phyloP scores from a whole-genome alignment of 2,329 filamentous ascomycete species.

The Epichloe elymi region DNA sequence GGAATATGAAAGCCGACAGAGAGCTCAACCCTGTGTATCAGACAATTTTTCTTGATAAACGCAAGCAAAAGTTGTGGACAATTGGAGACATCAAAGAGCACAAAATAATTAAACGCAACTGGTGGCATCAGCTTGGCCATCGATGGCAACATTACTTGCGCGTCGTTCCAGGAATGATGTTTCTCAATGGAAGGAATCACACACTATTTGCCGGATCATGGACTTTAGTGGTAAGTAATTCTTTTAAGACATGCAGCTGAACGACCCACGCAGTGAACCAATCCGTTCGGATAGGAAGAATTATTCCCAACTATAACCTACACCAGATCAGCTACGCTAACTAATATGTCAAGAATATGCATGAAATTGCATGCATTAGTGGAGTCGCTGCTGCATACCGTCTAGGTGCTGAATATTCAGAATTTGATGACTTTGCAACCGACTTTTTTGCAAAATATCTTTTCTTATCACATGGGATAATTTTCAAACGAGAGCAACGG shows the following conservation, averaged over 20 bases:
- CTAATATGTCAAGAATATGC: conserved; percentile 37
- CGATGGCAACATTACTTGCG: conserved; percentile 49
- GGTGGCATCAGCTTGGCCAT: conserved; percentile 57
- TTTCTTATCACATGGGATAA: conserved; percentile 29
- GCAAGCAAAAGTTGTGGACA: conserved; percentile 42
- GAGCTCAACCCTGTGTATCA: conserved; percentile 53
- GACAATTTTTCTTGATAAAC: conserved; percentile 51
- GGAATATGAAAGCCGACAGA: conserved; percentile 8
- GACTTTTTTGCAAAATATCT: conserved; percentile 35
- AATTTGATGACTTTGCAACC: conserved; percentile 40
- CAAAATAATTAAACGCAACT: conserved; percentile 50
- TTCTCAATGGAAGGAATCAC: conserved; percentile 50
- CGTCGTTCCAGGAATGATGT: conserved; percentile 60
- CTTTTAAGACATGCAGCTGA: too few species aligned
- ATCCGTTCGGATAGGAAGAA: too few species aligned
- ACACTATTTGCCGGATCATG: conserved; percentile 54
- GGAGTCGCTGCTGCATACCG: conserved; percentile 59
- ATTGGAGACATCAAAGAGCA: conserved; percentile 42
- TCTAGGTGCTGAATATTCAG: conserved; percentile 50
- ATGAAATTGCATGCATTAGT: conserved; percentile 58
- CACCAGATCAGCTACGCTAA: neutral
- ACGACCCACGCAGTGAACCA: neutral
- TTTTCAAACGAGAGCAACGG: conserved; percentile 22
- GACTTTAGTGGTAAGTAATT: conserved; percentile 48
- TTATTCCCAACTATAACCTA: neutral